These are phyloP conservation scores for Epichloe baconii DNA, from an alignment of 2,329 filamentous ascomycete genomes.

Conservation along the genomic window DNA sequence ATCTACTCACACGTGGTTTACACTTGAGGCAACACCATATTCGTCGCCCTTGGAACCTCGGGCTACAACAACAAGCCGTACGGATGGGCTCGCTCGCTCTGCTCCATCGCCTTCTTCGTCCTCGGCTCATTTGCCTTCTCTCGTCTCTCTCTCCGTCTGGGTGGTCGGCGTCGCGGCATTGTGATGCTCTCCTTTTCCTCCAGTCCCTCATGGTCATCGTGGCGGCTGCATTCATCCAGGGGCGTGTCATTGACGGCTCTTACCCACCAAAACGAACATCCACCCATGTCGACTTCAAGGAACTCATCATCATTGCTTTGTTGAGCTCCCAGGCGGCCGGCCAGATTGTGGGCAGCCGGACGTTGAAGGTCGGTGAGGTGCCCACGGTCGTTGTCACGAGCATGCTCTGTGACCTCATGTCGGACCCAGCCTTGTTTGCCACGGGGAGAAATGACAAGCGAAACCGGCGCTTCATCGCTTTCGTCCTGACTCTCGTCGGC, in stretches of 20 bases:
- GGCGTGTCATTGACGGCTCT: constrained; percentile 16
- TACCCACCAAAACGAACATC: constrained; percentile 6
- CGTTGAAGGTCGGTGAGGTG: constrained; percentile 38
- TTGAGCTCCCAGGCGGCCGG: constrained; percentile 41
- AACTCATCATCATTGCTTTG: constrained; percentile 30
- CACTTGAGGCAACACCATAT: constrained; percentile 43
- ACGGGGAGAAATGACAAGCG: constrained; percentile 32
- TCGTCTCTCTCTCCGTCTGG: constrained; percentile 10
- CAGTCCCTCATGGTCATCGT: constrained; percentile 38
- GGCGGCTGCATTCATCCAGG: constrained; percentile 38
- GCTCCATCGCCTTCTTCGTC: constrained; percentile 40
- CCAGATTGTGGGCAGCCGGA: constrained; percentile 36
- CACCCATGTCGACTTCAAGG: constrained; percentile 12
- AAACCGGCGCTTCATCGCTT: constrained; percentile 32
- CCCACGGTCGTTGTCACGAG: constrained; percentile 43
- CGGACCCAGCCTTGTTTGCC: constrained; percentile 34
- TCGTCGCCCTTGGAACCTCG: constrained; percentile 43
- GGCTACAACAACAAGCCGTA: constrained; percentile 36
- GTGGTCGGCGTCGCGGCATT: constrained; percentile 22
- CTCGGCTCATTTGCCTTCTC: constrained; percentile 37
- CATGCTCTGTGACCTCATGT: constrained; percentile 38
- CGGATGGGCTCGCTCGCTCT: constrained; percentile 35
- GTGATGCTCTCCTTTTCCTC: constrained; percentile 35
- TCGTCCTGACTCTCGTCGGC: constrained; percentile 32
- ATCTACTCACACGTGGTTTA: background rate